phyloP scores from a whole-genome alignment of 805 yeast species.

The Candida nitratophila region DNA sequence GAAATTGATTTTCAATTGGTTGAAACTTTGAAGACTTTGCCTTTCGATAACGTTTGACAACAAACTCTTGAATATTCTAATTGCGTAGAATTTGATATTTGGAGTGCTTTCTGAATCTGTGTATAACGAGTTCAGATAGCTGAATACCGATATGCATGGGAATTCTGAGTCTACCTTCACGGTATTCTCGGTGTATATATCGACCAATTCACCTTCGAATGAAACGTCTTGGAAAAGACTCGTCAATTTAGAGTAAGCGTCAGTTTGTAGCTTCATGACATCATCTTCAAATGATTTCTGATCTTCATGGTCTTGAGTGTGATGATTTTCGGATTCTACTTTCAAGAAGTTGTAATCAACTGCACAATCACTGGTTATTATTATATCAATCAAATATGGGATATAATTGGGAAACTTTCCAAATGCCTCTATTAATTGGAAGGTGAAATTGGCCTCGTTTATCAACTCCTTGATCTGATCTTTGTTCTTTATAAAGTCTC shows the following conservation, averaged over 20 bases:
- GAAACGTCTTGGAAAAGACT: background rate
- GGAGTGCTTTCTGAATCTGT: background rate
- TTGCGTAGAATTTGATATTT: slow-evolving; percentile 20
- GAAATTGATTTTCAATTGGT: slow-evolving; percentile 26
- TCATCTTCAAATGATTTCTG: slow-evolving; percentile 6
- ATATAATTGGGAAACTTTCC: background rate
- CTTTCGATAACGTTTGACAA: slow-evolving; percentile 25
- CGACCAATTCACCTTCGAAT: background rate
- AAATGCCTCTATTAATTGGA: background rate
- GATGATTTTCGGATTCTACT: too few species aligned
- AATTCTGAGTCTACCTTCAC: background rate
- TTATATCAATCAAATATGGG: slow-evolving; percentile 12
- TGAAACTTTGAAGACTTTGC: slow-evolving; percentile 17
- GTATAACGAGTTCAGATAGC: background rate
- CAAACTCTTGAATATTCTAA: slow-evolving; percentile 26
- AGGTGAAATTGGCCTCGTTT: background rate
- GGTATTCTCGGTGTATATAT: background rate
- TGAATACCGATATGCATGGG: background rate
- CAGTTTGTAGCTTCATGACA: slow-evolving; percentile 7
- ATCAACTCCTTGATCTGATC: background rate
- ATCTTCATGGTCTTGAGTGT: background rate
- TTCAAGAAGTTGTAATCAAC: slow-evolving; percentile 31
- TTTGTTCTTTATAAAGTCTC: background rate
- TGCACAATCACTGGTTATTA: slow-evolving; percentile 29
- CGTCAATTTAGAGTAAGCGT: background rate